Conservation (phyloP, 495 filamentous ascomycete species). For the Aspergillus baeticus region DNA sequence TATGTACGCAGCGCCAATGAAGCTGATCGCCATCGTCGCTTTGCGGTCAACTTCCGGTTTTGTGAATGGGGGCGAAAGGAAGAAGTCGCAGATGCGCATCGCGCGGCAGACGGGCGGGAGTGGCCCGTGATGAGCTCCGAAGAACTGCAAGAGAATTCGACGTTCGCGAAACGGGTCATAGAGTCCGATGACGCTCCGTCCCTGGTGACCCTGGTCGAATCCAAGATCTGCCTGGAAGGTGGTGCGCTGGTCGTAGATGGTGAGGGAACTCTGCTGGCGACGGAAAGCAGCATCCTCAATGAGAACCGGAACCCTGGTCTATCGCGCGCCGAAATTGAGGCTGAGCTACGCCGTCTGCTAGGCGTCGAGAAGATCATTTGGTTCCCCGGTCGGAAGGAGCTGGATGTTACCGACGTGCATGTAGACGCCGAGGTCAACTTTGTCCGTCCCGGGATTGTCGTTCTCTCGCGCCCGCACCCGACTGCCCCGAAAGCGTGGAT, state of each 20-base stretch:
- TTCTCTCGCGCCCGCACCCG: slow-evolving; percentile 26
- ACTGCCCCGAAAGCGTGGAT: slow-evolving; percentile 19
- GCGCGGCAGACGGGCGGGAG: slow-evolving; percentile 13
- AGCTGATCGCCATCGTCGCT: slow-evolving; percentile 7
- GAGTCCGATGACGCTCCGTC: not conserved
- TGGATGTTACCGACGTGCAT: slow-evolving; percentile 37
- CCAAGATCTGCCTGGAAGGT: slow-evolving; percentile 28
- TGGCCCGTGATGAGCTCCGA: slow-evolving; percentile 22
- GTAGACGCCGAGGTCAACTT: slow-evolving; percentile 35
- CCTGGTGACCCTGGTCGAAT: slow-evolving; percentile 18
- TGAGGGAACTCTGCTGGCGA: slow-evolving; percentile 35
- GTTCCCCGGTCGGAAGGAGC: slow-evolving; percentile 30
- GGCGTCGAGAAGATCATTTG: slow-evolving; percentile 33
- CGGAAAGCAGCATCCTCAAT: slow-evolving; percentile 34
- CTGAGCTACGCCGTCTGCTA: slow-evolving; percentile 23
- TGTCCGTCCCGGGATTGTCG: slow-evolving; percentile 31
- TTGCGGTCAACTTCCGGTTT: slow-evolving; percentile 34
- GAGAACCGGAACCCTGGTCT: slow-evolving; percentile 29
- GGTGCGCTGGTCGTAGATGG: slow-evolving; percentile 37
- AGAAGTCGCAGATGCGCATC: slow-evolving; percentile 3
- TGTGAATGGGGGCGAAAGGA: slow-evolving; percentile 36
- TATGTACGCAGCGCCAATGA: slow-evolving; percentile 27
- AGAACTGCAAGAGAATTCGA: slow-evolving; percentile 21
- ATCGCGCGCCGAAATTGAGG: slow-evolving; percentile 20
- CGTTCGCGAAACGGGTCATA: slow-evolving; percentile 27